Evolutionary conservation across 2,329 filamentous ascomycete species (phyloP).

Genomic region (Leptosphaerulina australis): DNA sequence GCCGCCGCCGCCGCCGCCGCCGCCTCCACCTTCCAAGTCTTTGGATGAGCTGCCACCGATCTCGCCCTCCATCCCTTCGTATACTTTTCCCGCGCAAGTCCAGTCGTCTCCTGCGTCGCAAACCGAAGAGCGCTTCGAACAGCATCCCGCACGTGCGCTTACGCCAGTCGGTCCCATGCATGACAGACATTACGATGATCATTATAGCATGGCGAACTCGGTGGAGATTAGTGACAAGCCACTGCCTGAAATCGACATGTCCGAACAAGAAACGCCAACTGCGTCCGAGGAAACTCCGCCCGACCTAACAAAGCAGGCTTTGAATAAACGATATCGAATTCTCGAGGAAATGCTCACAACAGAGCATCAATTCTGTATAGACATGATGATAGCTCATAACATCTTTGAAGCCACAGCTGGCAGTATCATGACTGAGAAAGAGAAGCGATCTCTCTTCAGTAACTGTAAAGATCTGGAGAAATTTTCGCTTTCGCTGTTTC

Average conservation of each 20-base stretch:
- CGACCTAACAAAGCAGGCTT: constrained; percentile 38
- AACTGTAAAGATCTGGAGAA: constrained; percentile 90
- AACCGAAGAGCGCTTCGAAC: constrained; percentile 27
- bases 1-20: constrained; percentile 57
- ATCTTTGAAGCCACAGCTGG: constrained; percentile 95
- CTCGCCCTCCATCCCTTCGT: constrained; percentile 12
- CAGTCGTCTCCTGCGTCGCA: constrained; percentile 13
- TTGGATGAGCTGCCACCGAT: constrained; percentile 18
- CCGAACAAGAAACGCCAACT: constrained; percentile 9
- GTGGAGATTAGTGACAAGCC: constrained; percentile 19
- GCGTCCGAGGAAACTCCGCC: constrained; percentile 23
- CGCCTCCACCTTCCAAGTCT: constrained; percentile 34
- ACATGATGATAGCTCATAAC: constrained; percentile 97
- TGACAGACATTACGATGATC: constrained; percentile 27
- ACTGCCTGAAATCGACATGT: constrained; percentile 5
- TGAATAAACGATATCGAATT: constrained; percentile 80
- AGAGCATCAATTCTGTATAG: constrained; percentile 85
- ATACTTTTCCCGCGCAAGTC: constrained; percentile 6
- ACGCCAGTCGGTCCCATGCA: constrained; percentile 29
- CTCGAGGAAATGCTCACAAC: constrained; percentile 94
- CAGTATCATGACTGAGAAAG: constrained; percentile 77
- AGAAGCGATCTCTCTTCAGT: constrained; percentile 87
- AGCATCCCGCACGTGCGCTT: constrained; percentile 31
- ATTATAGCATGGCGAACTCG: constrained; percentile 26
- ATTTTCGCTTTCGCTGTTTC: constrained; percentile 80